Conservation (phyloP, 1,284 basidiomycete genomes). For the Volvariella volvacea region DNA sequence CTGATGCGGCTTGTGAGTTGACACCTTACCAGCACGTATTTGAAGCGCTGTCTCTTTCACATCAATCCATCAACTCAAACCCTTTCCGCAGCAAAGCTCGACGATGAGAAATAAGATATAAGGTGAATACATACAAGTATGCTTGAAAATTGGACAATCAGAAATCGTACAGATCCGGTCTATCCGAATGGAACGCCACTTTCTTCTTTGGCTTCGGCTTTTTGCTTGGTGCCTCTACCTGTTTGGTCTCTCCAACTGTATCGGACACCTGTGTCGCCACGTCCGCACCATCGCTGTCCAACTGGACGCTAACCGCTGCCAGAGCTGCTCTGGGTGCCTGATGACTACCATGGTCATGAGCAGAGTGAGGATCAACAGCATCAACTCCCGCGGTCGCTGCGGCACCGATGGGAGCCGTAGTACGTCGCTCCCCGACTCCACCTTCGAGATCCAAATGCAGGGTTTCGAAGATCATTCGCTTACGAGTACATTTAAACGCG, state of each 20-base stretch:
- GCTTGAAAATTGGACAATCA: constrained; percentile 12
- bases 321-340: constrained; percentile 7
- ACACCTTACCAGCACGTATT: no score
- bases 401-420: constrained; percentile 31
- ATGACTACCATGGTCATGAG: constrained; percentile 7
- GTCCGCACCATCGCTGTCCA: constrained; percentile 12
- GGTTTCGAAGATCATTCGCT: constrained; percentile 85
- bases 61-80: no score
- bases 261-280: not conserved
- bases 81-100: no score
- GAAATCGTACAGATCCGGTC: constrained; percentile 48
- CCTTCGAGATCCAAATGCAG: constrained; percentile 91
- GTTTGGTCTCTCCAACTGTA: constrained; percentile 2
- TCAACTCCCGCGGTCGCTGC: constrained; percentile 12
- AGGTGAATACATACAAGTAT: no score
- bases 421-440: constrained; percentile 81
- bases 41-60: no score
- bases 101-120: no score
- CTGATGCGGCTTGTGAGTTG: no score
- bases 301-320: constrained; percentile 18
- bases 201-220: constrained; percentile 44
- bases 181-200: constrained; percentile 64
- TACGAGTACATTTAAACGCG: constrained; percentile 89
- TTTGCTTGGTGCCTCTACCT: not conserved
- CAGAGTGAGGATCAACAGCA: constrained; percentile 4